Percentiles rank a stretch among this genome's conserved stretches.
These are phyloP conservation scores for Usnea hakonensis DNA, from an alignment of 495 filamentous ascomycete genomes.

Conservation along the genomic window DNA sequence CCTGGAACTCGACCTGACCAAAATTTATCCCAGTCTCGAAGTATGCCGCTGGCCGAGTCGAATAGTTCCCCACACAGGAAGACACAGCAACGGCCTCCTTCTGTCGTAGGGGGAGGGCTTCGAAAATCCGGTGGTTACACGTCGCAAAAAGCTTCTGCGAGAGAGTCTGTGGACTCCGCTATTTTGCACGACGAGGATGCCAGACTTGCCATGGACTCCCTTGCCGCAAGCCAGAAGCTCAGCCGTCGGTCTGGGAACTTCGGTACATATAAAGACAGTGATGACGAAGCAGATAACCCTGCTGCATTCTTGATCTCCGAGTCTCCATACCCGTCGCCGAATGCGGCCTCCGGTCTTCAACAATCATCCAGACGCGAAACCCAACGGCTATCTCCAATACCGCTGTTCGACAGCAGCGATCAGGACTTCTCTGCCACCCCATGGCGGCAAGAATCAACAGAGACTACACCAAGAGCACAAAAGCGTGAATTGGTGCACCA, in stretches of 20 bases:
- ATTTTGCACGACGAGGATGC: constrained; percentile 61
- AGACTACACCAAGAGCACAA: constrained; percentile 24
- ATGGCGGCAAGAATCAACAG: constrained; percentile 19
- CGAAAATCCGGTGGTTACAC: constrained; percentile 42
- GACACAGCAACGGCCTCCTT: constrained; percentile 13
- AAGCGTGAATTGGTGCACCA: constrained; percentile 15
- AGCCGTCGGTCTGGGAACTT: constrained; percentile 12
- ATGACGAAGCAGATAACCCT: constrained; percentile 19
- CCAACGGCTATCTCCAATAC: background rate
- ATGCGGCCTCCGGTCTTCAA: constrained; percentile 6
- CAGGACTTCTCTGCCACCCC: constrained; percentile 3
- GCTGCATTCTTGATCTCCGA: constrained; percentile 11
- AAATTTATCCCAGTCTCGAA: constrained; percentile 5
- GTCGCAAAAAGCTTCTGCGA: constrained; percentile 37
- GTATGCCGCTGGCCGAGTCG: constrained; percentile 13
- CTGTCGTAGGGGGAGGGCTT: constrained; percentile 35
- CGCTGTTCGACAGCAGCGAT: constrained; percentile 18
- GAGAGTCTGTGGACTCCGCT: constrained; percentile 39
- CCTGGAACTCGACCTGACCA: constrained; percentile 31
- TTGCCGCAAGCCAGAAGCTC: constrained; percentile 38
- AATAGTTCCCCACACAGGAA: constrained; percentile 6
- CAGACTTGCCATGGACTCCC: constrained; percentile 54
- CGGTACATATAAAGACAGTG: constrained; percentile 14
- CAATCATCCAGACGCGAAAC: background rate
- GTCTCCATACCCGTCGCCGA: constrained; percentile 7